Conservation (phyloP, 1,284 basidiomycete species). For the Melampsora allii-populina region DNA sequence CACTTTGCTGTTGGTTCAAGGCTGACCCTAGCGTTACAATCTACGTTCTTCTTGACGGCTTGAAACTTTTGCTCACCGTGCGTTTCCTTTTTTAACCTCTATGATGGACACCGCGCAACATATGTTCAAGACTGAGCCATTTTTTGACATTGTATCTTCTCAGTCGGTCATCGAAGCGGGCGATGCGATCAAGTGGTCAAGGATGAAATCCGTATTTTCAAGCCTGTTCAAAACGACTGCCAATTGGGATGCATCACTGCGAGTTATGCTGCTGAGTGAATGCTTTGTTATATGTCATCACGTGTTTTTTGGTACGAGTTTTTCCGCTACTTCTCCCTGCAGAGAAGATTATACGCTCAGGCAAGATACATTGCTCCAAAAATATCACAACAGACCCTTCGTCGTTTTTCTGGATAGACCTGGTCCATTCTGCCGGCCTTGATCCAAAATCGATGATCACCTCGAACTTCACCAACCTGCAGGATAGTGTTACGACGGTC, state of each 20-base stretch:
- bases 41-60: conserved; percentile 13
- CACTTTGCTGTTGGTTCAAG: conserved; percentile 63
- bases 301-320: conserved; percentile 24
- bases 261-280: conserved; percentile 22
- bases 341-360: background rate
- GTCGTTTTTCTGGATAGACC: conserved; percentile 33
- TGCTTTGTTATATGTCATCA: conserved; percentile 36
- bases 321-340: background rate
- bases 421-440: conserved; percentile 54
- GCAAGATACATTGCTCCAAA: background rate
- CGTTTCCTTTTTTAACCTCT: background rate
- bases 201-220: background rate
- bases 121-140: background rate
- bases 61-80: conserved; percentile 21
- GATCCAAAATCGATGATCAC: conserved; percentile 61
- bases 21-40: conserved; percentile 56
- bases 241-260: conserved; percentile 16
- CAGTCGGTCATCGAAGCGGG: conserved; percentile 63
- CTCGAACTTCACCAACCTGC: conserved; percentile 61
- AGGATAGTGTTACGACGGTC: conserved; percentile 63
- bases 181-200: conserved; percentile 73
- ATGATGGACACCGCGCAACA: background rate
- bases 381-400: conserved; percentile 14
- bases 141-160: conserved; percentile 1
- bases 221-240: background rate